Conservation (phyloP, 352 stramenopile species). For the Phytophthora pseudosyringae region DNA sequence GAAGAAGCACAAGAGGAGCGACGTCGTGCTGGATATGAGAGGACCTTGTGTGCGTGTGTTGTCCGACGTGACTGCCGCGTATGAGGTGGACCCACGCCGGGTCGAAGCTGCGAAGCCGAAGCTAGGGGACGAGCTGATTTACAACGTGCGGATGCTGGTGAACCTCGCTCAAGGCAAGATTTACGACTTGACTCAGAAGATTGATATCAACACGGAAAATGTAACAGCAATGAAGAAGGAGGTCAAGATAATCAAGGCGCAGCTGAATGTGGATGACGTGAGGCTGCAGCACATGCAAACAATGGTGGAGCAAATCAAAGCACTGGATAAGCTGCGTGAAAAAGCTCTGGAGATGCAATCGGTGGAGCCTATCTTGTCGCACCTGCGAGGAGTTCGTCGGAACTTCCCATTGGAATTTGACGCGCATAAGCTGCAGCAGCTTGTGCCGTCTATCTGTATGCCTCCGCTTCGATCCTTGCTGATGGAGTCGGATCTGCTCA, state of each 20-base stretch:
- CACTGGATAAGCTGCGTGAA: constrained; percentile 43
- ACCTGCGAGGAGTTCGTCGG: constrained; percentile 50
- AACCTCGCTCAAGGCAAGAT: constrained; percentile 84
- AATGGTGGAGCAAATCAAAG: constrained; percentile 53
- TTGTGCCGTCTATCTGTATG: constrained; percentile 74
- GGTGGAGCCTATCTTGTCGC: constrained; percentile 49
- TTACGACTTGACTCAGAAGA: constrained; percentile 78
- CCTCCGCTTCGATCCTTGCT: constrained; percentile 62
- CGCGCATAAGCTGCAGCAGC: constrained; percentile 70
- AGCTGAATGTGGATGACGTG: constrained; percentile 68
- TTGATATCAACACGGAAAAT: constrained; percentile 53
- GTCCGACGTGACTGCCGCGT: constrained; percentile 67
- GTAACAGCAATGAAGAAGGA: constrained; percentile 71
- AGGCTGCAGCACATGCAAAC: constrained; percentile 55
- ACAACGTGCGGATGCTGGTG: constrained; percentile 91
- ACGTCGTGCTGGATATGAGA: constrained; percentile 91
- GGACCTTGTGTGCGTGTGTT: constrained; percentile 83
- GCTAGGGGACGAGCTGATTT: constrained; percentile 91
- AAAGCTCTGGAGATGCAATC: constrained; percentile 43
- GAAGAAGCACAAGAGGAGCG: constrained; percentile 56
- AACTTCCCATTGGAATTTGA: constrained; percentile 76
- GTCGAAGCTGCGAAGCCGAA: constrained; percentile 65
- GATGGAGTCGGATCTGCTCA: constrained; percentile 46
- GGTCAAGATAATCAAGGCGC: constrained; percentile 59
- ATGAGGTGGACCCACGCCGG: constrained; percentile 53